Conservation (phyloP, 495 filamentous ascomycete species). For the Pyrenopolyporus hunteri region DNA sequence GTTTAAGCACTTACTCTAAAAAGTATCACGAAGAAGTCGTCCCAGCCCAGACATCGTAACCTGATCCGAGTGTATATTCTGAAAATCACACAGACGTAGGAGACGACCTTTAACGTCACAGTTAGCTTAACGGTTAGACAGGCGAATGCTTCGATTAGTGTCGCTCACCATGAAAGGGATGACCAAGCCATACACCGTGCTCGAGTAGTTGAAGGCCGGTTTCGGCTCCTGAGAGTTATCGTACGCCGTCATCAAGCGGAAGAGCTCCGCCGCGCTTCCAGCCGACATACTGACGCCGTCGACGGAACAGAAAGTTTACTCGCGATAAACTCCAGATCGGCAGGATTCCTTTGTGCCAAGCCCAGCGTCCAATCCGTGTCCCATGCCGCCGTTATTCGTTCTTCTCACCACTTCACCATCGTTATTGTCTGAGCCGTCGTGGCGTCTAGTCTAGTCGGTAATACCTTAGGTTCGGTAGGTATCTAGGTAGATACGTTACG, state of each 20-base stretch:
- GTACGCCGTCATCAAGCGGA: conserved; percentile 34
- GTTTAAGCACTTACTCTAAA: conserved; percentile 28
- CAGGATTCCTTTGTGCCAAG: too few species aligned
- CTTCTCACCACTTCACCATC: background rate
- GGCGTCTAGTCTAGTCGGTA: too few species aligned
- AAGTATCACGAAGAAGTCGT: conserved; percentile 42
- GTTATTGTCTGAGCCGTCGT: background rate
- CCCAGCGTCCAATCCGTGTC: too few species aligned
- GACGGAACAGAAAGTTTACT: too few species aligned
- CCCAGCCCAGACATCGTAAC: conserved; percentile 39
- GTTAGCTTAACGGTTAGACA: background rate
- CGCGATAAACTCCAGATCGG: too few species aligned
- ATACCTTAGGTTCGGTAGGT: too few species aligned
- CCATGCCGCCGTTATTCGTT: background rate
- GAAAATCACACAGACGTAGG: conserved; percentile 36
- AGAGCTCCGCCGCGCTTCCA: conserved; percentile 5
- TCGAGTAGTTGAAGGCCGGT: conserved; percentile 18
- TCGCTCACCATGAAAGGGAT: conserved; percentile 38
- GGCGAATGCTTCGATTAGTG: background rate
- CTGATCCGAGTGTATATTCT: conserved; percentile 38
- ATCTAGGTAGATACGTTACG: too few species aligned
- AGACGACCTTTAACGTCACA: conserved; percentile 24
- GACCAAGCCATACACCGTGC: conserved; percentile 29
- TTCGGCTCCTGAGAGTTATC: conserved; percentile 35
- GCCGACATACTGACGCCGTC: conserved; percentile 20